phyloP scores from a whole-genome alignment of 768 basidiomycete genomes.

The Boletales sp. region DNA sequence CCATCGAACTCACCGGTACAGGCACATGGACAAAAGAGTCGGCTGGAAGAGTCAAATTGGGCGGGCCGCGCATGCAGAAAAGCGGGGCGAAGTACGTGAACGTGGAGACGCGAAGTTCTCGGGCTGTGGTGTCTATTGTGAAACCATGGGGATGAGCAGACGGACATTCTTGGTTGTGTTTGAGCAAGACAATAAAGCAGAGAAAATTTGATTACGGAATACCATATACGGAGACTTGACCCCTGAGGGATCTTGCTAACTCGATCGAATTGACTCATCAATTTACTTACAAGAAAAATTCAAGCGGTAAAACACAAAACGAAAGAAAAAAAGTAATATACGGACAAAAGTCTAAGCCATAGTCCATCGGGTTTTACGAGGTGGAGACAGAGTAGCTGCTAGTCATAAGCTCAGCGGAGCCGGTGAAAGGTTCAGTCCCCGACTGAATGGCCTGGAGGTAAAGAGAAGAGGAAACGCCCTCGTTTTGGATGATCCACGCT shows the following conservation, averaged over 20 bases:
- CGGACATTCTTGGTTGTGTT: conserved; percentile 8
- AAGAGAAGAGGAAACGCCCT: conserved; percentile 46
- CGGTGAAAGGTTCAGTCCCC: conserved; percentile 54
- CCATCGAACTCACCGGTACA: neutral
- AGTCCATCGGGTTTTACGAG: no score
- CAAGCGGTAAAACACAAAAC: no score
- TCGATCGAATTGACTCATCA: no score
- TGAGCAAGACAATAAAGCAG: conserved; percentile 23
- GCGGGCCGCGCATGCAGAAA: conserved; percentile 1
- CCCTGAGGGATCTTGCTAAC: no score
- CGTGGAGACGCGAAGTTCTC: conserved; percentile 15
- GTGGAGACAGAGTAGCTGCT: conserved; percentile 37
- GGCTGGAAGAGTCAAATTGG: neutral
- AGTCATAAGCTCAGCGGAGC: conserved; percentile 44
- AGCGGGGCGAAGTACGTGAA: conserved; percentile 15
- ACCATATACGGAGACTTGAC: neutral
- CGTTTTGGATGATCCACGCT: conserved; percentile 45
- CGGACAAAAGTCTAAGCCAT: no score
- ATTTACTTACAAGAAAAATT: no score
- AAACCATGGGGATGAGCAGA: conserved; percentile 25
- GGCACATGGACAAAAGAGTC: conserved; percentile 20
- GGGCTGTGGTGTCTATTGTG: conserved; percentile 25
- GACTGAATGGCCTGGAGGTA: conserved; percentile 53
- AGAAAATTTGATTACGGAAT: conserved; percentile 1
- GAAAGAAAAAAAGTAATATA: no score